Evolutionary conservation across 768 basidiomycete species (phyloP).

Genomic region (Boletus eberwhitei): DNA sequence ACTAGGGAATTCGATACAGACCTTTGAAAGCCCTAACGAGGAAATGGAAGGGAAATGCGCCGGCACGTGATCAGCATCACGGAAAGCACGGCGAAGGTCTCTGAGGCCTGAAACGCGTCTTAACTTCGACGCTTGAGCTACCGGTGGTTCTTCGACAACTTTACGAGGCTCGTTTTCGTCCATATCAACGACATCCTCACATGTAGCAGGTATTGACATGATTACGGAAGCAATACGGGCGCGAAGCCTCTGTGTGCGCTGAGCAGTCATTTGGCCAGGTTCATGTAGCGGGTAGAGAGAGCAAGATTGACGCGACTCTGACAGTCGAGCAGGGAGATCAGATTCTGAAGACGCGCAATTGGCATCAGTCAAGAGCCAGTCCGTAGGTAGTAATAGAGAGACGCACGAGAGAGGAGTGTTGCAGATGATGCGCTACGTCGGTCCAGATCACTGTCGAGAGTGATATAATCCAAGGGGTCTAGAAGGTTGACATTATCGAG

Average conservation of each 20-base stretch:
- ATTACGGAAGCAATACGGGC: constrained; percentile 26
- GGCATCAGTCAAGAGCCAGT: constrained; percentile 3
- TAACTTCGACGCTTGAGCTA: constrained; percentile 11
- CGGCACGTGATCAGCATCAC: constrained; percentile 6
- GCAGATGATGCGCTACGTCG: constrained; percentile 19
- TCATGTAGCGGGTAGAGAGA: constrained; percentile 15
- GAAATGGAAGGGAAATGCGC: constrained; percentile 6
- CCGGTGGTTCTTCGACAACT: neutral
- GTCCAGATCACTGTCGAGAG: constrained; percentile 19
- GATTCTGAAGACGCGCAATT: constrained; percentile 6
- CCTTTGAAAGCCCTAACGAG: constrained; percentile 14
- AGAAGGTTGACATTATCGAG: constrained; percentile 1
- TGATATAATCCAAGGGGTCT: constrained; percentile 9
- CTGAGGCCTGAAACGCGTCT: constrained; percentile 23
- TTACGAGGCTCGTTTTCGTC: constrained; percentile 2
- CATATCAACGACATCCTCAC: constrained; percentile 10
- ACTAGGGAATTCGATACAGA: constrained; percentile 1
- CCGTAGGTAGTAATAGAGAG: constrained; percentile 1
- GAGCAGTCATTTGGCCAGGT: constrained; percentile 26
- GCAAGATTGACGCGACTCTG: constrained; percentile 8
- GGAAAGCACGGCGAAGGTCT: constrained; percentile 27
- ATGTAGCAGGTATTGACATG: constrained; percentile 28
- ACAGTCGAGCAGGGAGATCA: neutral
- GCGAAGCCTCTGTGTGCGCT: constrained; percentile 25
- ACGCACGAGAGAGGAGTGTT: constrained; percentile 18